Evolutionary conservation across 768 basidiomycete species (phyloP), one percentile per base, ranked within the genome.

Genomic region (Collybia mongolica): DNA sequence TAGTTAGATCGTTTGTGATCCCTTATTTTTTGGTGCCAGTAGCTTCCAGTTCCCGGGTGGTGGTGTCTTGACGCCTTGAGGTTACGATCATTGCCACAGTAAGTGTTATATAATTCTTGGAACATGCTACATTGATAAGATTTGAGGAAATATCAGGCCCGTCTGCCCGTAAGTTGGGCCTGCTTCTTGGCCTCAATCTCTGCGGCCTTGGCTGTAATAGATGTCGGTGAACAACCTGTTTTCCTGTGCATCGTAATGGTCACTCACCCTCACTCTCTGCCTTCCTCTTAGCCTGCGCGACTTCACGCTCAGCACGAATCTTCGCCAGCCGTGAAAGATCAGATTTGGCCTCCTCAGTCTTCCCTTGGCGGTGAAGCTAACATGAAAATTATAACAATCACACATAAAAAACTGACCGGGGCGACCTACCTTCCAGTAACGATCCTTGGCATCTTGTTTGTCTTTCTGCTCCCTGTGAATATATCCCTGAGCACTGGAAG

Each of bases 331-430:
- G 82, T 17, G 87, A 81, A 44, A 98, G 82, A 67, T 98, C 95
- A 3, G 85, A 67, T 71, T 93, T 90, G 17, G 95, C 94, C 65
- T 97, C 79, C 29, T 88, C 84, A 0, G 95, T 98, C 83, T 97
- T 90, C 53, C 95, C 95, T 66, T 80, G 74, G 14, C 72, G 45
- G 60, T 92, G 88, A 26, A 89, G 73, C 88, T 89, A 56, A 28
- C 49, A 43, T 54, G 20, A 49, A 37, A 17, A 32, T 19, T 17
- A 38, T 32, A 29, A 22, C 17, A 42, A 37, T 18, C 7, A 24
- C 26, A 44, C 17, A 11, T 14, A 19, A 26, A 24, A 20, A 18
- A 6, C 5, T n/a, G 19, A 18, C 28, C 17, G 40, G 6, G 3
- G 1, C 1, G 12, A 54, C 73, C 1, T 22, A 90, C 88, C 81